Conservation (phyloP, 805 yeast genomes). For the Ogataea allantospora region DNA sequence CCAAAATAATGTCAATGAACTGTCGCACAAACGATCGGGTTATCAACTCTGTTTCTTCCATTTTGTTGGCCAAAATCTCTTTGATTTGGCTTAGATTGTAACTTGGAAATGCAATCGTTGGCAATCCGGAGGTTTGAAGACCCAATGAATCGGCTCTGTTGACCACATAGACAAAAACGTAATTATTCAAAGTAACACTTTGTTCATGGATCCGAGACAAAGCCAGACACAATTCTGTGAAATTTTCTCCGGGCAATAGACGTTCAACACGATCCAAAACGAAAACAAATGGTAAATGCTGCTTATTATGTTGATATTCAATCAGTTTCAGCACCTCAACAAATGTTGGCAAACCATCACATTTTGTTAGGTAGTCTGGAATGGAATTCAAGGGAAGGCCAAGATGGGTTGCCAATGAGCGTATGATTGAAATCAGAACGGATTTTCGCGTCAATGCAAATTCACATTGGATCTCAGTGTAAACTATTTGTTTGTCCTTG, state of each 20-base stretch:
- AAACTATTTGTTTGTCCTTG: constrained; percentile 20
- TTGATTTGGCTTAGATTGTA: constrained; percentile 39
- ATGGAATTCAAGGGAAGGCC: constrained; percentile 8
- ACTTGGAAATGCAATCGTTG: constrained; percentile 39
- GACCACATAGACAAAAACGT: constrained; percentile 41
- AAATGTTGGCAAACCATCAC: constrained; percentile 44
- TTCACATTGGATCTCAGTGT: constrained; percentile 42
- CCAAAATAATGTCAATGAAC: constrained; percentile 44
- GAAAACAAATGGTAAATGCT: constrained; percentile 38
- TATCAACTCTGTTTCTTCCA: constrained; percentile 8
- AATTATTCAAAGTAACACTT: constrained; percentile 28
- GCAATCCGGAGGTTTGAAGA: constrained; percentile 39
- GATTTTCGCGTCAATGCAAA: constrained; percentile 41
- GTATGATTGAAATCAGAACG: constrained; percentile 42
- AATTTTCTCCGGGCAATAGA: constrained; percentile 33
- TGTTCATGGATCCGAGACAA: constrained; percentile 45
- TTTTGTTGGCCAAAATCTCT: constrained; percentile 32
- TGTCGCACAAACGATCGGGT: constrained; percentile 29
- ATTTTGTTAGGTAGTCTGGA: constrained; percentile 26
- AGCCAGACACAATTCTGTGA: constrained; percentile 39
- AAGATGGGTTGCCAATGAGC: constrained; percentile 24
- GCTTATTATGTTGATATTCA: constrained; percentile 6
- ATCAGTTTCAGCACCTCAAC: constrained; percentile 41
- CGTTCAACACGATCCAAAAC: constrained; percentile 48
- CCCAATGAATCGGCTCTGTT: constrained; percentile 39